Evolutionary conservation across 805 yeast species (phyloP).

Genomic region (Pichia kluyveri): DNA sequence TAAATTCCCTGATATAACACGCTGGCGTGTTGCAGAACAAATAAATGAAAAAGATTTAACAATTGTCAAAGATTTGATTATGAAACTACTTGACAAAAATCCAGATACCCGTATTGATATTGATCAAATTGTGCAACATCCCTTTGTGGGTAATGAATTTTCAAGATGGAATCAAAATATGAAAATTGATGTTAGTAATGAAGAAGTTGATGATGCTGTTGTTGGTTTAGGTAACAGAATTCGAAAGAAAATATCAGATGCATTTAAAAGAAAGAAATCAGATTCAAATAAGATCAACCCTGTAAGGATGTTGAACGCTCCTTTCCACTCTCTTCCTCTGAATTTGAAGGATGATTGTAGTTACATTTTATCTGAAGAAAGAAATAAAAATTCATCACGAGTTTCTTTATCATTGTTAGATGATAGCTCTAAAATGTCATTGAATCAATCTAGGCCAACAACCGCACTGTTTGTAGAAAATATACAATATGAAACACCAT

Average conservation of each 20-base stretch:
- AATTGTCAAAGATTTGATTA: slow-evolving; percentile 50
- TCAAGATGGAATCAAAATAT: slow-evolving; percentile 22
- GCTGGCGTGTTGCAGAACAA: slow-evolving; percentile 20
- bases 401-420: background rate
- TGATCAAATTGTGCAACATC: slow-evolving; percentile 64
- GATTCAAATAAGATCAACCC: background rate
- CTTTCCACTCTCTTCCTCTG: background rate
- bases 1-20: slow-evolving; percentile 40
- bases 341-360: slow-evolving; percentile 10
- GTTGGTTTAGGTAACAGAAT: slow-evolving; percentile 70
- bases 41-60: slow-evolving; percentile 21
- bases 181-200: slow-evolving; percentile 51
- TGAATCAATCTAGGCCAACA: background rate
- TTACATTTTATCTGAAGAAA: slow-evolving; percentile 12
- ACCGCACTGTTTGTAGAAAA: background rate
- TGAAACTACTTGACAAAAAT: slow-evolving; percentile 56
- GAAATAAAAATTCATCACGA: slow-evolving; percentile 2
- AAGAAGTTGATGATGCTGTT: slow-evolving; percentile 70
- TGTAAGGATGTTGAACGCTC: background rate
- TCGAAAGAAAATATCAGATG: slow-evolving; percentile 40
- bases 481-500: background rate
- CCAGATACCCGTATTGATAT: slow-evolving; percentile 63
- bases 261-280: slow-evolving; percentile 16
- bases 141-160: slow-evolving; percentile 35
- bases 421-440: background rate